Conservation (phyloP, 2,329 filamentous ascomycete genomes). For the Fusarium algeriense region DNA sequence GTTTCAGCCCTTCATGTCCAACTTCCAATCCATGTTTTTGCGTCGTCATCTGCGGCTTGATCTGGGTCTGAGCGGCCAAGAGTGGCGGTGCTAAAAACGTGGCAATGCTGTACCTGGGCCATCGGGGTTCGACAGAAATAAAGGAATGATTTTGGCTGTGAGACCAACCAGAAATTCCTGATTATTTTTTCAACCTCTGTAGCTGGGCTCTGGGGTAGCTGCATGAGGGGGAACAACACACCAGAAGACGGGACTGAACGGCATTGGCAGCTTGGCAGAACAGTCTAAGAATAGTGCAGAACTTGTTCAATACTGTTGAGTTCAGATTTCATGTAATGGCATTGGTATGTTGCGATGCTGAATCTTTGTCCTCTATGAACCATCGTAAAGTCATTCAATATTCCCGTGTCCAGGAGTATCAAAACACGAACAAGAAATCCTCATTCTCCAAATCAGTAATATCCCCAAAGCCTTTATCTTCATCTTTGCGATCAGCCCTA, state of each 20-base stretch:
- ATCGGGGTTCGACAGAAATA: rapidly evolving
- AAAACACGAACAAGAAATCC: slow-evolving; percentile 71
- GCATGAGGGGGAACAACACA: slow-evolving; percentile 13
- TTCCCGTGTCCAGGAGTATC: slow-evolving; percentile 2
- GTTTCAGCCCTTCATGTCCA: slow-evolving; percentile 18
- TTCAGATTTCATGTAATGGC: not conserved
- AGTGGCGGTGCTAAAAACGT: slow-evolving; percentile 38
- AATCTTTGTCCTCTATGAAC: slow-evolving; percentile 3
- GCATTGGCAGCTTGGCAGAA: slow-evolving; percentile 18
- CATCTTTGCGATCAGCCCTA: slow-evolving; percentile 11
- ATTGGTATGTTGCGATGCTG: not conserved
- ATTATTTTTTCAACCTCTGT: not conserved
- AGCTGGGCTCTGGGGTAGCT: not conserved
- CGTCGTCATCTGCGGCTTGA: slow-evolving; percentile 42
- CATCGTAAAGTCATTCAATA: not conserved
- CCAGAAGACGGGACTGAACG: not conserved
- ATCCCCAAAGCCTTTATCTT: slow-evolving; percentile 57
- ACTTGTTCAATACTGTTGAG: rapidly evolving
- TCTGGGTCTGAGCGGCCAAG: slow-evolving; percentile 25
- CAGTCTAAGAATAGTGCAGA: not conserved
- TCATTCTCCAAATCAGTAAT: slow-evolving; percentile 72
- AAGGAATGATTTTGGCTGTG: too few species aligned
- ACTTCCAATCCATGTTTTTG: slow-evolving; percentile 23
- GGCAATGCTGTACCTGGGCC: slow-evolving; percentile 17
- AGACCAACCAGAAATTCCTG: too few species aligned